These are phyloP conservation scores for Blastocystis hominis DNA, from an alignment of 352 stramenopile genomes.

Conservation along the genomic window DNA sequence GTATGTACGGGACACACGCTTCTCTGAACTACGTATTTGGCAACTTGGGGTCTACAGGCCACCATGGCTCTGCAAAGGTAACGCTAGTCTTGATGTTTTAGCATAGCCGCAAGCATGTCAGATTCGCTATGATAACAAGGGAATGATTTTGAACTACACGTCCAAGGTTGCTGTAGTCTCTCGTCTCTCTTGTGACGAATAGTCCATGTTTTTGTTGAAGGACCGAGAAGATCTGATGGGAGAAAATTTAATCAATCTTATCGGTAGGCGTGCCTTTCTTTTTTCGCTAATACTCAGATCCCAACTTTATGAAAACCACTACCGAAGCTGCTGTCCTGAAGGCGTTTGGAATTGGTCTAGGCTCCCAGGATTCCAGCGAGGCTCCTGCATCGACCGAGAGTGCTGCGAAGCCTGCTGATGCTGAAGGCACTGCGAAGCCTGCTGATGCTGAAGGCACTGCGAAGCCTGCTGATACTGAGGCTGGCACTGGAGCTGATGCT, in stretches of 20 bases:
- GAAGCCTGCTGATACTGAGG: too few relatives aligned
- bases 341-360: not conserved
- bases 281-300: not conserved
- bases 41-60: not conserved
- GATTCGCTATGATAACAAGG: constrained; percentile 46
- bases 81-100: not conserved
- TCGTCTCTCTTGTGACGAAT: not conserved
- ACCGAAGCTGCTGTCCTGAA: not conserved
- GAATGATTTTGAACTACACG: constrained; percentile 52
- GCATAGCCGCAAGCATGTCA: not conserved
- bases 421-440: too few relatives aligned
- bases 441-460: too few relatives aligned
- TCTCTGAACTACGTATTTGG: constrained; percentile 55
- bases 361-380: too few relatives aligned
- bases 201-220: constrained; percentile 25
- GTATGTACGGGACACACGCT: constrained; percentile 49
- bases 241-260: constrained; percentile 16
- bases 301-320: not conserved
- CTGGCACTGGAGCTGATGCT: too few relatives aligned
- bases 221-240: constrained; percentile 35
- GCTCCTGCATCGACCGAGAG: too few relatives aligned
- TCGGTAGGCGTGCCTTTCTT: not conserved
- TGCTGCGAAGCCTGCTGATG: too few relatives aligned
- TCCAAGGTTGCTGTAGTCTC: not conserved
- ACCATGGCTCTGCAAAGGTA: not conserved